phyloP scores from a whole-genome alignment of 805 yeast genomes.

The Pichia rugopelliculosa region DNA sequence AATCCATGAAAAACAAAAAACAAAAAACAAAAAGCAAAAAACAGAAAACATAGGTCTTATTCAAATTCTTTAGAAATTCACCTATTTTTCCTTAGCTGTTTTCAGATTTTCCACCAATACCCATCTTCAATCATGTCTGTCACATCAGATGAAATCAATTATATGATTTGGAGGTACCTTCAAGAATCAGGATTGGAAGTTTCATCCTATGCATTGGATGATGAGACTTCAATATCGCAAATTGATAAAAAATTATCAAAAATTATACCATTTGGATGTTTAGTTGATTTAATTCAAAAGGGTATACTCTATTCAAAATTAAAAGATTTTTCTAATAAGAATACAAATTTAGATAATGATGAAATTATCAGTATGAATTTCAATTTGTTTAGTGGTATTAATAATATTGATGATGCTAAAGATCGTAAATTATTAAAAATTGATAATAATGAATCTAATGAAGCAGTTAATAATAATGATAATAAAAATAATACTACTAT shows the following conservation, averaged over 20 bases:
- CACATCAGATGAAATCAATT: constrained; percentile 78
- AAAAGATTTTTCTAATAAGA: constrained; percentile 39
- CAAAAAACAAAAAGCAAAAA: too few species aligned
- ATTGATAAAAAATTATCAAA: constrained; percentile 45
- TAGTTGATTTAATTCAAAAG: constrained; percentile 76
- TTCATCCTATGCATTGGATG: constrained; percentile 73
- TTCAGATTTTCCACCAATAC: too few species aligned
- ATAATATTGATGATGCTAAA: constrained; percentile 6
- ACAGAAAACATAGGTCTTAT: too few species aligned
- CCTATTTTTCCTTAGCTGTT: too few species aligned
- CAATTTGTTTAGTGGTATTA: constrained; percentile 48
- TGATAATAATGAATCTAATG: neutral
- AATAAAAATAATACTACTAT: neutral
- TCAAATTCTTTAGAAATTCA: too few species aligned
- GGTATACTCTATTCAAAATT: constrained; percentile 76
- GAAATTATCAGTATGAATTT: constrained; percentile 30
- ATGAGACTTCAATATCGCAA: constrained; percentile 56
- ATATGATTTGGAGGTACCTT: constrained; percentile 85
- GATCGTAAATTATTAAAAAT: neutral
- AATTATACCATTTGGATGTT: constrained; percentile 66
- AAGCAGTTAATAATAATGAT: too few species aligned
- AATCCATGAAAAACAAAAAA: too few species aligned
- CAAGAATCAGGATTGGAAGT: constrained; percentile 79
- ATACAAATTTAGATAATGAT: constrained; percentile 14
- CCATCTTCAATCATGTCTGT: constrained; percentile 64